Conservation (phyloP, 1,284 basidiomycete species). For the Earliella scabrosa region DNA sequence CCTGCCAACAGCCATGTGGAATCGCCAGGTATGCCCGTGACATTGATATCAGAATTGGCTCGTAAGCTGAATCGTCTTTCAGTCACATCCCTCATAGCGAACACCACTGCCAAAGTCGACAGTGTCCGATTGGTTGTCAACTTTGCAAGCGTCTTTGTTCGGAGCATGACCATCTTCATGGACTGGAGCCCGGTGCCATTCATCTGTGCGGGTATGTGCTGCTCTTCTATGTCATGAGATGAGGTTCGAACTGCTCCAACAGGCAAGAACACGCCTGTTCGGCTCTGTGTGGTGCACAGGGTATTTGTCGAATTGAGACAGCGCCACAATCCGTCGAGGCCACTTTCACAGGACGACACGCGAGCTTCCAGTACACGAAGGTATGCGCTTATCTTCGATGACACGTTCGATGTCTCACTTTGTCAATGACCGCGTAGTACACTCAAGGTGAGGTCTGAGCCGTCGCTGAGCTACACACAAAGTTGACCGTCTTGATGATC, state of each 20-base stretch:
- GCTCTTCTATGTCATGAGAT: neutral
- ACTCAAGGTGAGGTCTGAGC: too few species aligned
- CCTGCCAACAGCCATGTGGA: constrained; percentile 48
- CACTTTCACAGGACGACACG: constrained; percentile 53
- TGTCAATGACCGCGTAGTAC: neutral
- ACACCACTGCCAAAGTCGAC: constrained; percentile 53
- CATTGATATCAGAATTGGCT: too few species aligned
- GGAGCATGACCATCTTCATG: constrained; percentile 56
- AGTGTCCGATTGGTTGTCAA: constrained; percentile 57
- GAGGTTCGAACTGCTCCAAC: neutral
- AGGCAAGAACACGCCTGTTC: constrained; percentile 56
- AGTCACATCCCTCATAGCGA: constrained; percentile 50
- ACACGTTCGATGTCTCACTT: neutral
- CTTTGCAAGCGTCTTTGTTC: constrained; percentile 59
- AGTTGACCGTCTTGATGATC: constrained; percentile 28
- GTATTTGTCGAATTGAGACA: constrained; percentile 62
- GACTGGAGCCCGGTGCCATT: constrained; percentile 39
- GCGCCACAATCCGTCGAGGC: constrained; percentile 60
- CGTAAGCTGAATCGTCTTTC: too few species aligned
- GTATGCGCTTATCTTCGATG: constrained; percentile 27
- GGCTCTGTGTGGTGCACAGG: constrained; percentile 44
- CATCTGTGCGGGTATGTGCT: constrained; percentile 64
- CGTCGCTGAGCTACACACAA: constrained; percentile 33
- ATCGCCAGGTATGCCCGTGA: constrained; percentile 45
- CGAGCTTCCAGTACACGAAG: constrained; percentile 55